Base-by-base conservation (phyloP, 2,329 filamentous ascomycete species). In the Penicillium fuscoglaucum region DNA sequence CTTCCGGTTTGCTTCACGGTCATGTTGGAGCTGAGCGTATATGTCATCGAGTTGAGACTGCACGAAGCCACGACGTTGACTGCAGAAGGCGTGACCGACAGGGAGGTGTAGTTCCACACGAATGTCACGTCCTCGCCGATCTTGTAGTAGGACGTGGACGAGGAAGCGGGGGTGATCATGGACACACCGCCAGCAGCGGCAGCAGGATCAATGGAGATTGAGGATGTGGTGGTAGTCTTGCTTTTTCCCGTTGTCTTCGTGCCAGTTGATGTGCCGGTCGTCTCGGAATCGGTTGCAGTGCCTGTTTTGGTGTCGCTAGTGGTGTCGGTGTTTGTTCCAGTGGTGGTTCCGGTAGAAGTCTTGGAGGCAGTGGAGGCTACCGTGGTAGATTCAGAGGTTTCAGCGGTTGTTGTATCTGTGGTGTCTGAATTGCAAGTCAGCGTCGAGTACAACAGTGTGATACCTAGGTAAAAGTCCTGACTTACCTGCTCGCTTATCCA, bases 61-160 rank as follows among this genome's bases (percentile, higher is more conserved):
- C 86, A 88, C 12, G 81, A 82, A 1, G 87, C 86, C 44, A 88
- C 74, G 39, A 89, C 80, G 64, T 89, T 84, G 65, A 89, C 76
- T 44, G 79, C 80, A 1, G 79, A 78, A 0, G 87, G 87, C 0
- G 83, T 84, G 19, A 83, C 78, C 21, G 78, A 80, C 26, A 89
- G 75, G 12, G 83, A 86, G 15, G 87, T 89, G 74, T 88, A 89
- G 73, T 89, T 89, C 86, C 87, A 89, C 21, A 78, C 82, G 64
- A 89, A 87, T 0, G 86, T 88, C 31, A 88, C 76, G 59, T 78
- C 80, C 45, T 88, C 79, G 19, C 84, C 84, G 64, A 88, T 83
- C 72, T 87, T 88, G 79, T 86, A 88, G 74, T 84, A 88, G 55
- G 82, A 80, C 5, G 80, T 75, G 17, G 80, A 76, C 9, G 78